A percentile compares a stretch with the other conserved stretches of the same genome.
Evolutionary conservation across 202 grass and related monocot species (phyloP).

Genomic region (Hordeum pubiflorum): DNA sequence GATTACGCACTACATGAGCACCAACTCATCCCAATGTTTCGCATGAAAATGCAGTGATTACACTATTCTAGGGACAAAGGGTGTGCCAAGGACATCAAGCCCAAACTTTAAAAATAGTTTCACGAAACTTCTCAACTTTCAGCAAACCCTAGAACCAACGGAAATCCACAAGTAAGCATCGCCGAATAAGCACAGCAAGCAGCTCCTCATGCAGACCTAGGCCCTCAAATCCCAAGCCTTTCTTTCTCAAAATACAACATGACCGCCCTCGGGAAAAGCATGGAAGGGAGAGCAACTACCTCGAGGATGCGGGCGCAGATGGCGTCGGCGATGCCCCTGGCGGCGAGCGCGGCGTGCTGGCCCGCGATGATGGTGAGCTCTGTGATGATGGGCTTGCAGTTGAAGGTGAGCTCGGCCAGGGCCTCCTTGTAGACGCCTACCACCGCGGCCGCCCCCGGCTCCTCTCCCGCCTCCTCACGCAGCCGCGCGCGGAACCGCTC

Average conservation of each 20-base stretch:
- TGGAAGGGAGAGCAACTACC: constrained; percentile 26
- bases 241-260: neutral
- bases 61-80: neutral
- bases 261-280: neutral
- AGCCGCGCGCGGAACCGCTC: constrained; percentile 50
- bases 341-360: constrained; percentile 49
- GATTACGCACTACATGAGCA: neutral
- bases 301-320: constrained; percentile 77
- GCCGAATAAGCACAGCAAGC: neutral
- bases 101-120: neutral
- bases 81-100: neutral
- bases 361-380: constrained; percentile 89
- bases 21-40: neutral
- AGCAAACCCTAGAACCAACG: constrained; percentile 13
- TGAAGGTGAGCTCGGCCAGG: constrained; percentile 81
- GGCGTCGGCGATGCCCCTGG: constrained; percentile 56
- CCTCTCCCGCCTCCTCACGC: constrained; percentile 49
- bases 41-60: neutral
- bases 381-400: constrained; percentile 96
- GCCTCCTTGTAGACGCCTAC: constrained; percentile 58
- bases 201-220: neutral
- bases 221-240: neutral
- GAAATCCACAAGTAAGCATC: neutral
- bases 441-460: constrained; percentile 33
- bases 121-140: neutral